These are phyloP conservation scores for Phoma sp. DNA, from an alignment of 2,329 filamentous ascomycete genomes.

Conservation along the genomic window DNA sequence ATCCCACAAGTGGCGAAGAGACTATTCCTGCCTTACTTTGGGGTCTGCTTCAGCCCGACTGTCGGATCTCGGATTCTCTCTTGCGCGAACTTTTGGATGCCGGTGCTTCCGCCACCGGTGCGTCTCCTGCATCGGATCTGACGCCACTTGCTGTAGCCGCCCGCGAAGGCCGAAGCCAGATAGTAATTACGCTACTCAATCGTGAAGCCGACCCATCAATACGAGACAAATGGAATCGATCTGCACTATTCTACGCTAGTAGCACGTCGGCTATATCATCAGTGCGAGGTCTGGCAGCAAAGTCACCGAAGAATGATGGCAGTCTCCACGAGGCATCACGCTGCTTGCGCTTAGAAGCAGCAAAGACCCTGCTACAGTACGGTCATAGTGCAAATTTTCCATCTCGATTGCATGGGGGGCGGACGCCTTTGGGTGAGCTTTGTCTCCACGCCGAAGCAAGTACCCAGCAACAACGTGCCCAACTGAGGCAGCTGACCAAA, in stretches of 20 bases:
- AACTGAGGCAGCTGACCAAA: slow-evolving; percentile 55
- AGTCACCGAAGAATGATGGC: slow-evolving; percentile 66
- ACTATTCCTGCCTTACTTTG: slow-evolving; percentile 64
- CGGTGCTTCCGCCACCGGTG: slow-evolving; percentile 64
- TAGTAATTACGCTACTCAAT: slow-evolving; percentile 63
- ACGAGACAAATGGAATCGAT: slow-evolving; percentile 62
- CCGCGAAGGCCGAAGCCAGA: slow-evolving; percentile 60
- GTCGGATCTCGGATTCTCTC: slow-evolving; percentile 64
- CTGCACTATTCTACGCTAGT: slow-evolving; percentile 66
- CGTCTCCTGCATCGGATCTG: slow-evolving; percentile 58
- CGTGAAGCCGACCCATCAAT: slow-evolving; percentile 66
- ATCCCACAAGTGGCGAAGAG: slow-evolving; percentile 59
- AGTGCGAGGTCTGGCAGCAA: slow-evolving; percentile 57
- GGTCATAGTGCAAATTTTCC: slow-evolving; percentile 71
- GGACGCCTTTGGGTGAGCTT: slow-evolving; percentile 68
- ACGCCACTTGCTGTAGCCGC: slow-evolving; percentile 68
- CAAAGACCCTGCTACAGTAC: slow-evolving; percentile 63
- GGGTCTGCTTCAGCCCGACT: slow-evolving; percentile 68
- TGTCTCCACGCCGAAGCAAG: slow-evolving; percentile 62
- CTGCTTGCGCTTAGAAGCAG: slow-evolving; percentile 62
- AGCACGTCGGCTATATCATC: slow-evolving; percentile 37
- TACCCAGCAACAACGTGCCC: slow-evolving; percentile 39
- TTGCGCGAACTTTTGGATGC: slow-evolving; percentile 63
- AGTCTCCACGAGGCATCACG: slow-evolving; percentile 70
- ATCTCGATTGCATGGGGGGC: slow-evolving; percentile 65